Evolutionary conservation across 2,329 filamentous ascomycete genomes (phyloP).

Genomic region (Helotiales sp.): DNA sequence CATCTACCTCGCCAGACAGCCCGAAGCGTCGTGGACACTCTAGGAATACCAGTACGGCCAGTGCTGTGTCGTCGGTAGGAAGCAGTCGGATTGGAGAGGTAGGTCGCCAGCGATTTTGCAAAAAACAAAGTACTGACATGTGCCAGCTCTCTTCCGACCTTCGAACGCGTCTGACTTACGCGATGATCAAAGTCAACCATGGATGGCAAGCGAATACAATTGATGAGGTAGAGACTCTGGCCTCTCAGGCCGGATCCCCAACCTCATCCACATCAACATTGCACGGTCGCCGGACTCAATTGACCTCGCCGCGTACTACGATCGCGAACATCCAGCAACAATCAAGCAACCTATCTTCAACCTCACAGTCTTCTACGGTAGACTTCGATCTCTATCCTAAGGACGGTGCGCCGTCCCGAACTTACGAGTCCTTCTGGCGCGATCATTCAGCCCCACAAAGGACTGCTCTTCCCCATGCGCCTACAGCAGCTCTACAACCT

Average conservation of each 20-base stretch:
- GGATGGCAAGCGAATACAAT: constrained; percentile 81
- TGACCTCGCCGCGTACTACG: constrained; percentile 53
- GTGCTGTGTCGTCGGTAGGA: constrained; percentile 57
- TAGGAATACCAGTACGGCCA: constrained; percentile 70
- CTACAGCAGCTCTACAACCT: constrained; percentile 45
- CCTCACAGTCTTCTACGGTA: constrained; percentile 20
- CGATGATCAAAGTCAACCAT: constrained; percentile 89
- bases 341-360: constrained; percentile 12
- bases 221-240: constrained; percentile 73
- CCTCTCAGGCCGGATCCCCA: constrained; percentile 67
- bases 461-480: constrained; percentile 35
- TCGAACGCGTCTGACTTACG: constrained; percentile 83
- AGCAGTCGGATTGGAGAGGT: constrained; percentile 78
- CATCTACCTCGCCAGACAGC: constrained; percentile 45
- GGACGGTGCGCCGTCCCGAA: constrained; percentile 32
- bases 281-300: constrained; percentile 51
- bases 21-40: constrained; percentile 53
- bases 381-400: constrained; percentile 38
- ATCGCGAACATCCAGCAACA: constrained; percentile 37
- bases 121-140: constrained; percentile 19
- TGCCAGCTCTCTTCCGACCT: constrained; percentile 57
- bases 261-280: constrained; percentile 58
- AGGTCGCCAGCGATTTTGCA: constrained; percentile 23
- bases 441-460: constrained; percentile 40
- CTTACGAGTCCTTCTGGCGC: constrained; percentile 48